A percentile compares a stretch with the other conserved stretches of the same genome.
phyloP scores from a whole-genome alignment of 2,329 filamentous ascomycete species.

The Pyricularia pennisetigena region DNA sequence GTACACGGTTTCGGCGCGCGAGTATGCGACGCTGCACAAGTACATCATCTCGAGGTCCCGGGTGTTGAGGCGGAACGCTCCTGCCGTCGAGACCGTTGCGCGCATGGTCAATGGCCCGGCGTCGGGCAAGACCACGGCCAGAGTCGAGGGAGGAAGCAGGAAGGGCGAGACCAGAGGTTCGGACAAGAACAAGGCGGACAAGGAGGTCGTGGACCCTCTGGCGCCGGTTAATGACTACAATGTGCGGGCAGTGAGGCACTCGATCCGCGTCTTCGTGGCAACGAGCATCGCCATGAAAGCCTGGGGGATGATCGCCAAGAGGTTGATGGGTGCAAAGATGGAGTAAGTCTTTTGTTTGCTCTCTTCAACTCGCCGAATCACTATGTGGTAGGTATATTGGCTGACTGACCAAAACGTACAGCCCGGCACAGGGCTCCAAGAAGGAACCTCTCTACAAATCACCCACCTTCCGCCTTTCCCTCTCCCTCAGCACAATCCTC shows the following conservation, averaged over 20 bases:
- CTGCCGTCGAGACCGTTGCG: slow-evolving; percentile 45
- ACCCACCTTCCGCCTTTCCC: slow-evolving; percentile 64
- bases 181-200: background rate
- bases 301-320: slow-evolving; percentile 42
- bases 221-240: slow-evolving; percentile 53
- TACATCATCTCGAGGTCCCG: slow-evolving; percentile 69
- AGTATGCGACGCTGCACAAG: slow-evolving; percentile 77
- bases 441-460: slow-evolving; percentile 52
- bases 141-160: slow-evolving; percentile 8
- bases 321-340: slow-evolving; percentile 32
- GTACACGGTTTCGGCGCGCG: slow-evolving; percentile 75
- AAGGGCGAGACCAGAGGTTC: slow-evolving; percentile 6
- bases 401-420: slow-evolving; percentile 1
- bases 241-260: slow-evolving; percentile 58
- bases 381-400: background rate
- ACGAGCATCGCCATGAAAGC: slow-evolving; percentile 55
- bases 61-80: slow-evolving; percentile 42
- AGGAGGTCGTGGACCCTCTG: slow-evolving; percentile 10
- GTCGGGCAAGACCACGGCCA: slow-evolving; percentile 16
- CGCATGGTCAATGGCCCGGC: slow-evolving; percentile 38
- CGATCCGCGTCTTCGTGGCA: slow-evolving; percentile 58
- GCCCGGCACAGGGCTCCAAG: slow-evolving; percentile 17
- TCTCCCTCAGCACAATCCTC: slow-evolving; percentile 76
- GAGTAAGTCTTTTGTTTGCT: slow-evolving; percentile 26
- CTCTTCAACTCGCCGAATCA: background rate